Conservation (phyloP, 192 early-diverging fungal genomes). For the Linnemannia hyalina region DNA sequence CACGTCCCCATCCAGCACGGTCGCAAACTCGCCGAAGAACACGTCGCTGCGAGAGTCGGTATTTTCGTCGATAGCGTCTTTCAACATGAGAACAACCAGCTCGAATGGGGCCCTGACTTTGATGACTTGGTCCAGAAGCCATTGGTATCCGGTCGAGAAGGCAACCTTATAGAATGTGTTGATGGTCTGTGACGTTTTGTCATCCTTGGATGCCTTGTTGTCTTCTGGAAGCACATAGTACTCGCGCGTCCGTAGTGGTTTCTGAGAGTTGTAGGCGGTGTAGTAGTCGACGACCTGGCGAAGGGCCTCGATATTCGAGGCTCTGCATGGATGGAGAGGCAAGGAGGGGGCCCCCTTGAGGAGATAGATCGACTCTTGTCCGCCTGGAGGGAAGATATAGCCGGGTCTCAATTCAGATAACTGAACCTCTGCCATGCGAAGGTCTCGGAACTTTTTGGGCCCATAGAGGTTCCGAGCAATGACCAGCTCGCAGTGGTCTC, state of each 20-base stretch:
- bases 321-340: slow-evolving; percentile 49
- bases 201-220: slow-evolving; percentile 9
- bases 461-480: slow-evolving; percentile 54
- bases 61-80: slow-evolving; percentile 48
- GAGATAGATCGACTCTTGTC: slow-evolving; percentile 54
- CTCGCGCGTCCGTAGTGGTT: slow-evolving; percentile 40
- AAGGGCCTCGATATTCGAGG: slow-evolving; percentile 47
- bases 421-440: slow-evolving; percentile 50
- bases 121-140: slow-evolving; percentile 52
- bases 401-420: slow-evolving; percentile 39
- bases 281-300: slow-evolving; percentile 51
- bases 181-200: background rate
- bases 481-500: slow-evolving; percentile 52
- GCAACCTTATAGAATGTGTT: slow-evolving; percentile 36
- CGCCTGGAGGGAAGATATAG: slow-evolving; percentile 50
- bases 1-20: slow-evolving; percentile 30
- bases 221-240: slow-evolving; percentile 39
- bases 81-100: slow-evolving; percentile 46
- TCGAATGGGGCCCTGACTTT: slow-evolving; percentile 52
- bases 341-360: slow-evolving; percentile 48
- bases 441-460: slow-evolving; percentile 50
- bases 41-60: slow-evolving; percentile 39
- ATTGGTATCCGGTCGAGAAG: slow-evolving; percentile 42
- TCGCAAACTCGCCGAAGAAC: slow-evolving; percentile 49
- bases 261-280: slow-evolving; percentile 49